phyloP scores from a whole-genome alignment of 768 basidiomycete species.

The Pleurotus tuoliensis region DNA sequence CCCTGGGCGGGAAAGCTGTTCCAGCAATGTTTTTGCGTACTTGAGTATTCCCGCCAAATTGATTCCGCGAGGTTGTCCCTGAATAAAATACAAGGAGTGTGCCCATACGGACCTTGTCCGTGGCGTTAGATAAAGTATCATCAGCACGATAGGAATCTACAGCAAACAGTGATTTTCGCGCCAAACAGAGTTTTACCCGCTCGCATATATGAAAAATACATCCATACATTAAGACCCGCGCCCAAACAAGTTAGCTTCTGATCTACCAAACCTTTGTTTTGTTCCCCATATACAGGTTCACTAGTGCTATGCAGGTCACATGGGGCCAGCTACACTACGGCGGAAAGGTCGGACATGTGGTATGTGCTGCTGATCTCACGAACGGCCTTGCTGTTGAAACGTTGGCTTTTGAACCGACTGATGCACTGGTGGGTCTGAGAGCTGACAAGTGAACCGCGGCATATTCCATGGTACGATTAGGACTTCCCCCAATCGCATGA shows the following conservation, averaged over 20 bases:
- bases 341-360: constrained; percentile 30
- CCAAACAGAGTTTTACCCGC: neutral
- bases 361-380: constrained; percentile 24
- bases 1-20: neutral
- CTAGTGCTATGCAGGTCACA: neutral
- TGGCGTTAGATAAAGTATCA: constrained; percentile 7
- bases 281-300: constrained; percentile 3
- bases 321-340: constrained; percentile 1
- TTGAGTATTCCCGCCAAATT: neutral
- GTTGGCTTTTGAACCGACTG: constrained; percentile 21
- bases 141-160: constrained; percentile 1
- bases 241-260: constrained; percentile 5
- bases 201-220: neutral
- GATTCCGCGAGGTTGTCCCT: constrained; percentile 2
- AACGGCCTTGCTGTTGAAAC: constrained; percentile 15
- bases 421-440: constrained; percentile 22
- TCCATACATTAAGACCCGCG: constrained; percentile 2
- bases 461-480: constrained; percentile 19
- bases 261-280: constrained; percentile 1
- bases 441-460: constrained; percentile 20
- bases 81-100: neutral
- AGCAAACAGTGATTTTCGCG: neutral
- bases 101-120: constrained; percentile 7
- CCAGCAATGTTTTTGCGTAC: neutral
- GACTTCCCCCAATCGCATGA: constrained; percentile 23